phyloP scores from a whole-genome alignment of 1,284 basidiomycete genomes.

The Butyriboletus appendiculatus region DNA sequence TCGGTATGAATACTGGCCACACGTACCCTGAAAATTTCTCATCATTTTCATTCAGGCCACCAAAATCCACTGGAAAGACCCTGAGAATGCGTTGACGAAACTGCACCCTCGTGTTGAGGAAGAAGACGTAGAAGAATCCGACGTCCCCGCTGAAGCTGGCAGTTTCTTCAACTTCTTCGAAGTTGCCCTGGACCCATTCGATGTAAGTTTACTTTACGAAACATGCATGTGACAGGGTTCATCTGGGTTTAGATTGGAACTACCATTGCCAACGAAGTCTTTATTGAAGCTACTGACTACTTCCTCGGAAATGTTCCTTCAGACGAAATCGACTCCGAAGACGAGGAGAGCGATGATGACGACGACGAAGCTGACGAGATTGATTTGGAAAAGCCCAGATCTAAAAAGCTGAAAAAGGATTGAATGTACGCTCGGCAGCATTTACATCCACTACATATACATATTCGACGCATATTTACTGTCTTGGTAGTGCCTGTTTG shows the following conservation, averaged over 20 bases:
- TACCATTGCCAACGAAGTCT: slow-evolving; percentile 72
- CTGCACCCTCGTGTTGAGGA: slow-evolving; percentile 67
- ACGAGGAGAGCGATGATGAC: slow-evolving; percentile 63
- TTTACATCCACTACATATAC: slow-evolving; percentile 12
- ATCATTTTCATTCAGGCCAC: slow-evolving; percentile 42
- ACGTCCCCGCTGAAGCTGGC: slow-evolving; percentile 63
- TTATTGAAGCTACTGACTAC: slow-evolving; percentile 74
- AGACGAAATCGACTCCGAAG: slow-evolving; percentile 62
- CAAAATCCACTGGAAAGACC: slow-evolving; percentile 83
- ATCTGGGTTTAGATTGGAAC: slow-evolving; percentile 59
- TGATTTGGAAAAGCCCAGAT: slow-evolving; percentile 76
- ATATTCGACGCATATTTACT: slow-evolving; percentile 32
- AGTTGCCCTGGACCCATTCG: slow-evolving; percentile 58
- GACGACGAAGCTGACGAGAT: slow-evolving; percentile 77
- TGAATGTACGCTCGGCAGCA: slow-evolving; percentile 36
- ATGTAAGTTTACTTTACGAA: slow-evolving; percentile 49
- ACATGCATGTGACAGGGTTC: slow-evolving; percentile 1
- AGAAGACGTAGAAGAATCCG: slow-evolving; percentile 50
- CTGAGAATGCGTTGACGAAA: slow-evolving; percentile 74
- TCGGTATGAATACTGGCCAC: slow-evolving; percentile 47
- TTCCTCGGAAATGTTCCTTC: slow-evolving; percentile 66
- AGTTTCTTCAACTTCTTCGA: slow-evolving; percentile 92
- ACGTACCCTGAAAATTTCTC: neutral
- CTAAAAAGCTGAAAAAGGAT: slow-evolving; percentile 67
- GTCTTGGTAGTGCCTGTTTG: slow-evolving; percentile 15